Conservation (phyloP, 805 yeast genomes). For the Metschnikowia lochheadii region DNA sequence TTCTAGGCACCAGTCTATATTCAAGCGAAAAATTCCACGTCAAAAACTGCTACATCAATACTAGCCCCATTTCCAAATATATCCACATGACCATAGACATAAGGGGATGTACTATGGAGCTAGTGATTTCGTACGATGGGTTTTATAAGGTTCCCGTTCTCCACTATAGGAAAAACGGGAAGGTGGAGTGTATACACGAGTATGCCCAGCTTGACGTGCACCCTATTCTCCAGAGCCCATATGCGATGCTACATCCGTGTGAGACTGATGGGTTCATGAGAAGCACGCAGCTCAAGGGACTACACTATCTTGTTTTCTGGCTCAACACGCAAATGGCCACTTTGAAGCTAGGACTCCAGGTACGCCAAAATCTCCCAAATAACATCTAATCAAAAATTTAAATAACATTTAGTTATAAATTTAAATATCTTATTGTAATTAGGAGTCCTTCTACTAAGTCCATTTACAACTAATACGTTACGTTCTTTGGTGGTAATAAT, state of each 20-base stretch:
- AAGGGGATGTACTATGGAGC: conserved; percentile 11
- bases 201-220: conserved; percentile 12
- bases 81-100: conserved; percentile 2
- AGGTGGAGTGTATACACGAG: neutral
- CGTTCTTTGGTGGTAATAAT: no score
- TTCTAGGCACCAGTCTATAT: neutral
- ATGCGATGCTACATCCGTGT: conserved; percentile 14
- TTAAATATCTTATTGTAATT: no score
- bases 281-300: conserved; percentile 1
- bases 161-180: conserved; percentile 19
- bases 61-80: conserved; percentile 6
- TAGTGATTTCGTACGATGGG: conserved; percentile 27
- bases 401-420: no score
- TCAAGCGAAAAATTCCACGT: conserved; percentile 4
- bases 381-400: no score
- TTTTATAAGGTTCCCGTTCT: conserved; percentile 31
- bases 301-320: conserved; percentile 13
- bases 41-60: conserved; percentile 9
- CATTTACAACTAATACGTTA: no score
- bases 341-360: neutral
- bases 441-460: no score
- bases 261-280: conserved; percentile 12
- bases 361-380: neutral
- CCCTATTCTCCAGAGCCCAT: conserved; percentile 14
- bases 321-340: conserved; percentile 9